Conservation (phyloP, 169 alveolate species). For the Cryptosporidium tyzzeri region DNA sequence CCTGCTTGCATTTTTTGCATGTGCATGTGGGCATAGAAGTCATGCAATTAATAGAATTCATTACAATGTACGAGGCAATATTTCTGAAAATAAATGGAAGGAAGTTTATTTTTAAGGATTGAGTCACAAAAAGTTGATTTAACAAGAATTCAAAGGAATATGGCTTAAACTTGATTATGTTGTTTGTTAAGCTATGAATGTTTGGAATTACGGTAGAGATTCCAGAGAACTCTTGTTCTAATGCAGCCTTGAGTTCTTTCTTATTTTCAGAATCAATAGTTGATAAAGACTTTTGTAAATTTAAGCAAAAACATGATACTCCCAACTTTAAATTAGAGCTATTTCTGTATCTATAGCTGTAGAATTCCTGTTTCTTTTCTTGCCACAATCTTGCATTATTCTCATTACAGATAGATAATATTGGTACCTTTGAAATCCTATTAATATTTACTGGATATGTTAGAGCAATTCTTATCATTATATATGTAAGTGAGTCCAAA, state of each 20-base stretch:
- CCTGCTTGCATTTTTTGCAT: conserved; percentile 26
- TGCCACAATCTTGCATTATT: conserved; percentile 7
- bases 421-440: conserved; percentile 31
- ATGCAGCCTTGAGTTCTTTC: neutral
- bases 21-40: conserved; percentile 29
- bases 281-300: conserved; percentile 2
- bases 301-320: conserved; percentile 26
- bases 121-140: conserved; percentile 41
- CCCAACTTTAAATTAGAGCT: conserved; percentile 1
- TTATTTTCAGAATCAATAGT: conserved; percentile 19
- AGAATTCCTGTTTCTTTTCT: conserved; percentile 13
- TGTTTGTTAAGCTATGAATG: neutral
- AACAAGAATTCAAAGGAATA: conserved; percentile 40
- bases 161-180: conserved; percentile 4
- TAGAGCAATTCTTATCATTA: conserved; percentile 47
- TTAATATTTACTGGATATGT: conserved; percentile 56
- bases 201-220: conserved; percentile 37
- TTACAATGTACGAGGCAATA: conserved; percentile 32
- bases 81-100: conserved; percentile 68
- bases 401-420: conserved; percentile 16
- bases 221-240: conserved; percentile 15
- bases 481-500: conserved; percentile 58
- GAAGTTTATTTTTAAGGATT: conserved; percentile 20
- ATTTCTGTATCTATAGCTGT: conserved; percentile 16
- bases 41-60: conserved; percentile 21